Percentiles rank a stretch among this genome's conserved stretches.
These are phyloP conservation scores for Teratosphaeria nubilosa DNA, from an alignment of 2,329 filamentous ascomycete species.

Conservation along the genomic window DNA sequence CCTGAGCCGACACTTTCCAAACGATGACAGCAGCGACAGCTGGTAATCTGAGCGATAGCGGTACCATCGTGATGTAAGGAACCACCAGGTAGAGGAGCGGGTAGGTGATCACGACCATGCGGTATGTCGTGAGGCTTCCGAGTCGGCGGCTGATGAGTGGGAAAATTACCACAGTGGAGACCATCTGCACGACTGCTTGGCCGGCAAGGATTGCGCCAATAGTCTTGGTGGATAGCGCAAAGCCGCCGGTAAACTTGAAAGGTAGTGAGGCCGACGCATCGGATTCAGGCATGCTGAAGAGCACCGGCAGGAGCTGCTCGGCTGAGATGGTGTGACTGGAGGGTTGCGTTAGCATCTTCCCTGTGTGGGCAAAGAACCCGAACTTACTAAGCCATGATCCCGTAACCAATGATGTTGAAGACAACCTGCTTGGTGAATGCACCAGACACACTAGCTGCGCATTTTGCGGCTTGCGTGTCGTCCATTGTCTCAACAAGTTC, in stretches of 20 bases:
- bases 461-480: slow-evolving; percentile 2
- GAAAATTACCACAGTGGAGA: slow-evolving; percentile 76
- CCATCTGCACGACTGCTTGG: slow-evolving; percentile 81
- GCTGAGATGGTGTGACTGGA: slow-evolving; percentile 89
- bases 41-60: slow-evolving; percentile 57
- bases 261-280: slow-evolving; percentile 51
- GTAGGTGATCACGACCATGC: slow-evolving; percentile 70
- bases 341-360: slow-evolving; percentile 1
- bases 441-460: slow-evolving; percentile 32
- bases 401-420: slow-evolving; percentile 80
- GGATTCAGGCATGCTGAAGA: slow-evolving; percentile 62
- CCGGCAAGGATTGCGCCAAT: slow-evolving; percentile 83
- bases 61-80: slow-evolving; percentile 80
- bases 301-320: slow-evolving; percentile 85
- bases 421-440: slow-evolving; percentile 79
- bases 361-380: background rate
- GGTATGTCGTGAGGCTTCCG: slow-evolving; percentile 72
- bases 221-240: slow-evolving; percentile 69
- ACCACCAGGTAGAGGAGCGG: slow-evolving; percentile 79
- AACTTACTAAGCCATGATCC: slow-evolving; percentile 87
- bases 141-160: slow-evolving; percentile 65
- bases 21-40: slow-evolving; percentile 70
- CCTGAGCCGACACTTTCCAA: slow-evolving; percentile 88
- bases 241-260: slow-evolving; percentile 82
- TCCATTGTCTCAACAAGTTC: background rate